Evolutionary conservation across 805 yeast species (phyloP).

Genomic region (Spencermartinsiella europaea): DNA sequence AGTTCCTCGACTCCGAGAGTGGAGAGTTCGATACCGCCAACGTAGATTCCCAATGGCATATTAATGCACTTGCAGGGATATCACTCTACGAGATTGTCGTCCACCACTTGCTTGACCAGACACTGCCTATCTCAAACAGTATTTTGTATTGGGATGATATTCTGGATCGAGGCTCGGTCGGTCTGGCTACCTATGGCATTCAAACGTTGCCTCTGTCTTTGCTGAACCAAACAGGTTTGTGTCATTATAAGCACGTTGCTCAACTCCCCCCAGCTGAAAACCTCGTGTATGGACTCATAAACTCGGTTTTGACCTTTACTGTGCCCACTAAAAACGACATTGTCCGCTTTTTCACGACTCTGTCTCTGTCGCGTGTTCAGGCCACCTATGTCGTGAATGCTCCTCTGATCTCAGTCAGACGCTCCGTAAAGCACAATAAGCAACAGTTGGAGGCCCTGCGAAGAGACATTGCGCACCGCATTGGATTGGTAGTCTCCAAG

Average conservation of each 20-base stretch:
- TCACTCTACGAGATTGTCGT: constrained; percentile 34
- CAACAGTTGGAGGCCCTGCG: constrained; percentile 3
- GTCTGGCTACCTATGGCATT: constrained; percentile 35
- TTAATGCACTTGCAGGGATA: constrained; percentile 31
- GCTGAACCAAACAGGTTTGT: neutral
- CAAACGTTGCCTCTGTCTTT: constrained; percentile 30
- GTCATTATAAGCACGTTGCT: neutral
- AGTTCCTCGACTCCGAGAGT: neutral
- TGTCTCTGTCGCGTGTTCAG: neutral
- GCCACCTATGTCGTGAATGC: neutral
- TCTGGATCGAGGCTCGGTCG: constrained; percentile 29
- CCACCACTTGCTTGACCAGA: constrained; percentile 35
- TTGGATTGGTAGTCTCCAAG: constrained; percentile 15
- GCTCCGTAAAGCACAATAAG: neutral
- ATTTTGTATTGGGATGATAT: constrained; percentile 44
- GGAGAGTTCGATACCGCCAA: neutral
- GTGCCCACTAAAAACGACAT: neutral
- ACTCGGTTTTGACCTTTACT: neutral
- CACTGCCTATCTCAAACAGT: constrained; percentile 41
- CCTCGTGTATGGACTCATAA: neutral
- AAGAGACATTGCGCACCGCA: constrained; percentile 11
- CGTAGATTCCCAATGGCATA: constrained; percentile 24
- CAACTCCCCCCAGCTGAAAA: neutral
- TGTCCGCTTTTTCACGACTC: neutral
- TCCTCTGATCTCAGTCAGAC: neutral